Evolutionary conservation across 179 eudicot species (phyloP).

Genomic region (Dionaea muscipula): DNA sequence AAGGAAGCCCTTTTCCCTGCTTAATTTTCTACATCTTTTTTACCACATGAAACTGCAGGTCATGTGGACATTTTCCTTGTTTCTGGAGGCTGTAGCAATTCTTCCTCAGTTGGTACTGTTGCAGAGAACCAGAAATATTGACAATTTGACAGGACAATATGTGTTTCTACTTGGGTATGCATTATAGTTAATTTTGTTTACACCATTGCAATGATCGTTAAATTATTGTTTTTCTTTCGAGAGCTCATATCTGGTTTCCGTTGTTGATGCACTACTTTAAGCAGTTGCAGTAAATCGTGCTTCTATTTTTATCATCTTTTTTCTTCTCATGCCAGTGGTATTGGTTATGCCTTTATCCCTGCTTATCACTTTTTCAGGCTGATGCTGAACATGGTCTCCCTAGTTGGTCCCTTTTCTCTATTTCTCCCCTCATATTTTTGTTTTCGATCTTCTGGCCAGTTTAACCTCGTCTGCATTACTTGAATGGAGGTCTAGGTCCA

Average conservation of each 20-base stretch:
- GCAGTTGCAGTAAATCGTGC: too few species aligned
- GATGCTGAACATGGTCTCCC: background rate
- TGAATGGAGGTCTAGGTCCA: too few species aligned
- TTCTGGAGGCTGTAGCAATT: conserved; percentile 91
- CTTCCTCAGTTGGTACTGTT: conserved; percentile 90
- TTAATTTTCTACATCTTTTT: conserved; percentile 9
- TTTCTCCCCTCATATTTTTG: background rate
- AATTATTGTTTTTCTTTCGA: too few species aligned
- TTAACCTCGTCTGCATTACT: too few species aligned
- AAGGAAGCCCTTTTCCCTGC: background rate
- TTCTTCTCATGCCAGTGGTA: background rate
- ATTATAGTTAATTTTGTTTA: background rate
- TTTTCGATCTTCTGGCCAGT: too few species aligned
- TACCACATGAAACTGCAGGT: conserved; percentile 35
- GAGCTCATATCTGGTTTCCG: too few species aligned
- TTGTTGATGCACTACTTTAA: too few species aligned
- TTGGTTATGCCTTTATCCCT: background rate
- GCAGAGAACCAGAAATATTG: conserved; percentile 96
- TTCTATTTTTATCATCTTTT: too few species aligned
- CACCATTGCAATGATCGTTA: background rate
- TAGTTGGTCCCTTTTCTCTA: background rate
- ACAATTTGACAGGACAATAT: conserved; percentile 95
- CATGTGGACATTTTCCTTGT: conserved; percentile 92
- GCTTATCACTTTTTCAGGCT: too few species aligned
- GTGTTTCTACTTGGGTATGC: conserved; percentile 83